These are phyloP conservation scores for Trametes cubensis DNA, from an alignment of 768 basidiomycete genomes.

Conservation along the genomic window DNA sequence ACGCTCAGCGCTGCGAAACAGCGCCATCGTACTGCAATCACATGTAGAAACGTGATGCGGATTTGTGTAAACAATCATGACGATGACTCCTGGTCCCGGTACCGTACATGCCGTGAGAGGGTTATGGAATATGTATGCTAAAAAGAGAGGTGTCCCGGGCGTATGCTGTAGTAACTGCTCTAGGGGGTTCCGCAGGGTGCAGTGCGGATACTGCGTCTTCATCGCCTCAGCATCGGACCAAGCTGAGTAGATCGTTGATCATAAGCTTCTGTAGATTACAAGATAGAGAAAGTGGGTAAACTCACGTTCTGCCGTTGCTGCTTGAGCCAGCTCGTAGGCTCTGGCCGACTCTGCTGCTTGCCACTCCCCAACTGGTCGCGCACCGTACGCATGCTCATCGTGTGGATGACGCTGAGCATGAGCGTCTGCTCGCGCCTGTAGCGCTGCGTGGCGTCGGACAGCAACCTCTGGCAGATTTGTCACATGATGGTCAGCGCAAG, in stretches of 20 bases:
- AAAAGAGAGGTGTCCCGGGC: not conserved
- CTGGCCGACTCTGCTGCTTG: constrained; percentile 45
- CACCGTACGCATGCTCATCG: constrained; percentile 62
- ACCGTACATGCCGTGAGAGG: constrained; percentile 2
- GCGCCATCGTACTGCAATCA: too few relatives aligned
- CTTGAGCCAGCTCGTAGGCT: constrained; percentile 71
- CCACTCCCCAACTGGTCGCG: constrained; percentile 61
- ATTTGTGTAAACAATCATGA: not conserved
- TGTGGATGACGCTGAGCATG: constrained; percentile 77
- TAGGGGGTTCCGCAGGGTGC: not conserved
- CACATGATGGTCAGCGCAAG: not conserved
- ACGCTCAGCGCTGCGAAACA: too few relatives aligned
- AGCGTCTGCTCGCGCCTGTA: constrained; percentile 80
- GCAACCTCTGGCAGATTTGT: constrained; percentile 45
- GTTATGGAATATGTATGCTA: not conserved
- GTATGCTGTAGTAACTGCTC: not conserved
- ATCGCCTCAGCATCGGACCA: constrained; percentile 35
- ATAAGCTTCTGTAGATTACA: not conserved
- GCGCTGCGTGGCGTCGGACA: constrained; percentile 55
- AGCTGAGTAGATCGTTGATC: constrained; percentile 22
- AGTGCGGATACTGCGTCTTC: constrained; percentile 8
- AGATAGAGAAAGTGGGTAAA: not conserved
- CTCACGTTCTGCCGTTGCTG: constrained; percentile 61
- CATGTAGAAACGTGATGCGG: too few relatives aligned
- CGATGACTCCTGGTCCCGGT: not conserved